phyloP scores from a whole-genome alignment of 1,284 basidiomycete genomes.

The Albatrellus sp. region DNA sequence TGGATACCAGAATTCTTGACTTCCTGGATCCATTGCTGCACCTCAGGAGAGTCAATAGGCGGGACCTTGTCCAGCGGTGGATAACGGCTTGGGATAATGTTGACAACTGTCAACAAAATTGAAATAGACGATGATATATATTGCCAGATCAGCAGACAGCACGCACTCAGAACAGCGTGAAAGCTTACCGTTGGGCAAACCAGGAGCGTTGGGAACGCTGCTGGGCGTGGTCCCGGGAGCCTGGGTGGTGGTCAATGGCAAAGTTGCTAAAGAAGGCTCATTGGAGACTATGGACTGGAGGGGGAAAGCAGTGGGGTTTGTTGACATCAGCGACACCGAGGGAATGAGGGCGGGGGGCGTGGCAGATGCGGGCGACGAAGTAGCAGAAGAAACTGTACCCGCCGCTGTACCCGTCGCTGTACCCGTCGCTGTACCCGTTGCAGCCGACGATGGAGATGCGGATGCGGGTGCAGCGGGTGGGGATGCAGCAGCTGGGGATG shows the following conservation, averaged over 20 bases:
- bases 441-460: no score
- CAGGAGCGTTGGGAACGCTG: constrained; percentile 33
- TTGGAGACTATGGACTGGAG: constrained; percentile 31
- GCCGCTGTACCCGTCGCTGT: constrained; percentile 3
- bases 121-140: constrained; percentile 2
- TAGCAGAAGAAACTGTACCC: constrained; percentile 6
- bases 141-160: neutral
- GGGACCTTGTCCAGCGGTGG: constrained; percentile 60
- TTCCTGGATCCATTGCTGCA: constrained; percentile 62
- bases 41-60: constrained; percentile 53
- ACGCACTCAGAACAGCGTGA: constrained; percentile 8
- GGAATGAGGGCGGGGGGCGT: constrained; percentile 9
- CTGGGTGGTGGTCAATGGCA: constrained; percentile 24
- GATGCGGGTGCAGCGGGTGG: constrained; percentile 9
- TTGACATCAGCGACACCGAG: constrained; percentile 31
- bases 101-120: constrained; percentile 21
- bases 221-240: constrained; percentile 32
- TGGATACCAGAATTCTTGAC: constrained; percentile 39
- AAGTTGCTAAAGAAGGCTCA: constrained; percentile 26
- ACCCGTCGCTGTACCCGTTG: no score
- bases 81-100: constrained; percentile 40
- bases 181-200: constrained; percentile 33
- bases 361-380: constrained; percentile 9
- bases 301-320: constrained; percentile 51
- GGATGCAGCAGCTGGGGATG: constrained; percentile 3